Evolutionary conservation across 1,284 basidiomycete species (phyloP).

Genomic region (Dichomitus squalens): DNA sequence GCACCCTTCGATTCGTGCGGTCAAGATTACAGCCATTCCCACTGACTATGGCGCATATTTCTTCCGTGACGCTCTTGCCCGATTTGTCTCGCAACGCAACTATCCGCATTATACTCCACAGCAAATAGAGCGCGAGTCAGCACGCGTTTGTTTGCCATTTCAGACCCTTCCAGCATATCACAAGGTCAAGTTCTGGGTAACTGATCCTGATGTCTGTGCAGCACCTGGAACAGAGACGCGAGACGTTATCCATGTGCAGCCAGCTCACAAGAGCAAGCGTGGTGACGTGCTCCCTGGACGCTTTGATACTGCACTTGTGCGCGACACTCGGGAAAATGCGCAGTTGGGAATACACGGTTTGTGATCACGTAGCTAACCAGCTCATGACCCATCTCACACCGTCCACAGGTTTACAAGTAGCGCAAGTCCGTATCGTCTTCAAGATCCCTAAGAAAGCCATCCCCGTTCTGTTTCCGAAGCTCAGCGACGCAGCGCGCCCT

Average conservation of each 20-base stretch:
- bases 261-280: slow-evolving; percentile 1
- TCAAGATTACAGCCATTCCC: not conserved
- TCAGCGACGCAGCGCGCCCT: not conserved
- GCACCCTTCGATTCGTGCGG: not conserved
- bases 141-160: slow-evolving; percentile 4
- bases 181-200: slow-evolving; percentile 16
- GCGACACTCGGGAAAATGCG: slow-evolving; percentile 11
- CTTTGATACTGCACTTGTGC: slow-evolving; percentile 23
- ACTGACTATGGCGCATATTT: slow-evolving; percentile 28
- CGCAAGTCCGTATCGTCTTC: slow-evolving; percentile 22
- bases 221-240: not conserved
- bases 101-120: slow-evolving; percentile 3
- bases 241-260: slow-evolving; percentile 17
- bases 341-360: slow-evolving; percentile 4
- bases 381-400: not conserved
- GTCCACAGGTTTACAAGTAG: slow-evolving; percentile 22
- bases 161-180: slow-evolving; percentile 13
- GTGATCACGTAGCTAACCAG: not conserved
- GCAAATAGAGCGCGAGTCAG: not conserved
- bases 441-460: not conserved
- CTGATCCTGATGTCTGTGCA: not conserved
- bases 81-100: slow-evolving; percentile 24
- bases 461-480: slow-evolving; percentile 11
- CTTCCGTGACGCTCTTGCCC: slow-evolving; percentile 32
- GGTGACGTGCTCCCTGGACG: slow-evolving; percentile 8